phyloP scores from a whole-genome alignment of 305 asterid species.

The Caryopteris hybrid region DNA sequence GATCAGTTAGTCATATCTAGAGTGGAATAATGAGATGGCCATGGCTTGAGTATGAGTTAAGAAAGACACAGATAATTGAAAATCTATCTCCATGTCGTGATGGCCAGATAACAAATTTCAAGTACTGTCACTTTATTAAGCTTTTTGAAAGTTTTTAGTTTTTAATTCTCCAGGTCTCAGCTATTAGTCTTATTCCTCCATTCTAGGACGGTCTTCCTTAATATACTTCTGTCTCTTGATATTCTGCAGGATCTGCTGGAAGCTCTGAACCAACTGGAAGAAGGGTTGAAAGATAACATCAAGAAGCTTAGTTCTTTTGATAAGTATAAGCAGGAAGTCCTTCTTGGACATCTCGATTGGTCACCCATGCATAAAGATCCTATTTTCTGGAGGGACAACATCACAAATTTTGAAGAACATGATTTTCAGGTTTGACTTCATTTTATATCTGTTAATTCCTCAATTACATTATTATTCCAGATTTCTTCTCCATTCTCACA shows the following conservation, averaged over 20 bases:
- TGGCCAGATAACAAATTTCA: neutral
- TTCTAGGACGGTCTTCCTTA: neutral
- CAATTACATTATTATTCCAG: neutral
- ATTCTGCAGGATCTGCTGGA: conserved; percentile 73
- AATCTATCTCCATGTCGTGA: neutral
- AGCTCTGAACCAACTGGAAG: conserved; percentile 74
- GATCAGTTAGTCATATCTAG: no score
- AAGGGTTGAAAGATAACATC: conserved; percentile 66
- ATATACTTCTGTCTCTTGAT: conserved; percentile 2
- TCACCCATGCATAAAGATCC: conserved; percentile 94
- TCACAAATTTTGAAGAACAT: conserved; percentile 67
- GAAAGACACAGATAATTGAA: no score
- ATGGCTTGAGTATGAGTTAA: neutral
- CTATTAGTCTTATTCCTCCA: neutral
- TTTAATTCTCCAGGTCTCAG: neutral
- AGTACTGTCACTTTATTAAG: neutral
- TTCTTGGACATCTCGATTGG: conserved; percentile 95
- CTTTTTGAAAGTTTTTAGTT: neutral
- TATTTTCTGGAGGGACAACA: conserved; percentile 78
- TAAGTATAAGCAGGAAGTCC: conserved; percentile 85
- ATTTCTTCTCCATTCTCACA: neutral
- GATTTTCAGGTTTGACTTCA: conserved; percentile 66
- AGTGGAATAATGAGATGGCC: neutral
- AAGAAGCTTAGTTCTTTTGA: conserved; percentile 81
- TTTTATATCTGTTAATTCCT: neutral